phyloP scores from a whole-genome alignment of 345 rosid genomes.

The Gossypium australe region DNA sequence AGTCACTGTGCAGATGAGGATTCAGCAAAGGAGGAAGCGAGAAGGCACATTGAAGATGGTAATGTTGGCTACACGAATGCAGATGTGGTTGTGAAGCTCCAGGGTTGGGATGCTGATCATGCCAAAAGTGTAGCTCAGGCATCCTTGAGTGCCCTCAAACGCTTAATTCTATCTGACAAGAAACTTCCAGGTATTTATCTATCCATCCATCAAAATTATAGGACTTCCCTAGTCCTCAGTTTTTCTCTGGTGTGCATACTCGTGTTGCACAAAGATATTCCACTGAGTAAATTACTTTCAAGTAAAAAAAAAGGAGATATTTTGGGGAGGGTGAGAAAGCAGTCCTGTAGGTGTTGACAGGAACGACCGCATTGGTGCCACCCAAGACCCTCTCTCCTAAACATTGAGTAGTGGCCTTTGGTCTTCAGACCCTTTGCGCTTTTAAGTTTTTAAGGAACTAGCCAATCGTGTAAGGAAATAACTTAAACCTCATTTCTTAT shows the following conservation, averaged over 20 bases:
- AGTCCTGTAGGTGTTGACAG: too few species aligned
- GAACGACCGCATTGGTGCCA: neutral
- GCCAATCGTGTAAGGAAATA: too few species aligned
- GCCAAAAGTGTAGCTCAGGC: constrained; percentile 81
- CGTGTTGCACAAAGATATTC: too few species aligned
- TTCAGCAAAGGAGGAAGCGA: constrained; percentile 76
- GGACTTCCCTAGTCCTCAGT: too few species aligned
- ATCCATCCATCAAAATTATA: neutral
- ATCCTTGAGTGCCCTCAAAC: constrained; percentile 83
- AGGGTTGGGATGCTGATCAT: constrained; percentile 71
- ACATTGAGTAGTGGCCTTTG: too few species aligned
- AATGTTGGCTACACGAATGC: constrained; percentile 67
- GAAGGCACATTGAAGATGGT: constrained; percentile 43
- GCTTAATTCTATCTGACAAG: constrained; percentile 61
- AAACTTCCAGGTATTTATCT: constrained; percentile 60
- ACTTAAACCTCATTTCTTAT: too few species aligned
- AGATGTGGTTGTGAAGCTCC: constrained; percentile 84
- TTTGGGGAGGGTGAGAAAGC: neutral
- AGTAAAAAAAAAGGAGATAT: too few species aligned
- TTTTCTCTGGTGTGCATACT: too few species aligned
- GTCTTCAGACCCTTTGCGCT: too few species aligned
- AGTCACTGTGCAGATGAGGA: constrained; percentile 45
- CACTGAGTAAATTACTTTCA: too few species aligned
- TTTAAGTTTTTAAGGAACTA: too few species aligned
- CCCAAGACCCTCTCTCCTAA: too few species aligned